A percentile compares a stretch with the other conserved stretches of the same genome.
Conservation (phyloP, 495 filamentous ascomycete species). For the Recurvomyces mirabilis region DNA sequence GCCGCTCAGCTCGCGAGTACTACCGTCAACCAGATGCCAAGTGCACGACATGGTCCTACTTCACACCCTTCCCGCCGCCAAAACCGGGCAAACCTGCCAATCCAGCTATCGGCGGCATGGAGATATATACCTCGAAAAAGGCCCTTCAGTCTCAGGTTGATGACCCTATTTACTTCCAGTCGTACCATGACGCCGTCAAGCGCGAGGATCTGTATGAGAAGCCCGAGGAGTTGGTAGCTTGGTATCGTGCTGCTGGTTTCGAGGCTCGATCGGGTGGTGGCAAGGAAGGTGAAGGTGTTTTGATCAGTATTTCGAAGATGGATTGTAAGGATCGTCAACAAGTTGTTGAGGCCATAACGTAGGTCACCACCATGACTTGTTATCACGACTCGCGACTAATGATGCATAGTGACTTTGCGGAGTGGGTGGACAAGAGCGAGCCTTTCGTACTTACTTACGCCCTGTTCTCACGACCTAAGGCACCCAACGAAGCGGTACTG, state of each 20-base stretch:
- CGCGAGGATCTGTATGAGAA: constrained; percentile 6
- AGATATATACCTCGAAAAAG: constrained; percentile 14
- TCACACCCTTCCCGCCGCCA: constrained; percentile 1
- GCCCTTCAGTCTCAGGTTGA: constrained; percentile 12
- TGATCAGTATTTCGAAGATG: constrained; percentile 12
- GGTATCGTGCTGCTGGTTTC: constrained; percentile 13
- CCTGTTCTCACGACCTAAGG: constrained; percentile 11
- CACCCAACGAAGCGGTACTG: constrained; percentile 6
- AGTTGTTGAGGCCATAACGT: not conserved
- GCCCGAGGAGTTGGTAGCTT: constrained; percentile 10
- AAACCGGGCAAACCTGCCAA: not conserved
- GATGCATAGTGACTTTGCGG: constrained; percentile 4
- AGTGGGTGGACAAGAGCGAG: constrained; percentile 10
- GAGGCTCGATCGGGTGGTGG: constrained; percentile 1
- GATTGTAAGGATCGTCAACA: not conserved
- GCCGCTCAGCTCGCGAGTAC: constrained; percentile 11
- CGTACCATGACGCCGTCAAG: constrained; percentile 12
- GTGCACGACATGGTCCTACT: constrained; percentile 16
- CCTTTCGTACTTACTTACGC: constrained; percentile 14
- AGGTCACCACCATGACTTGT: too few relatives aligned
- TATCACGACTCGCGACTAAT: too few relatives aligned
- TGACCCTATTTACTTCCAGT: constrained; percentile 13
- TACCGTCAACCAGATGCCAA: constrained; percentile 9
- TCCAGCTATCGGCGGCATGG: constrained; percentile 6
- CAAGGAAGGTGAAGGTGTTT: not conserved